Conservation (phyloP, 108 stramenopile species). For the Skeletonema tropicum region DNA sequence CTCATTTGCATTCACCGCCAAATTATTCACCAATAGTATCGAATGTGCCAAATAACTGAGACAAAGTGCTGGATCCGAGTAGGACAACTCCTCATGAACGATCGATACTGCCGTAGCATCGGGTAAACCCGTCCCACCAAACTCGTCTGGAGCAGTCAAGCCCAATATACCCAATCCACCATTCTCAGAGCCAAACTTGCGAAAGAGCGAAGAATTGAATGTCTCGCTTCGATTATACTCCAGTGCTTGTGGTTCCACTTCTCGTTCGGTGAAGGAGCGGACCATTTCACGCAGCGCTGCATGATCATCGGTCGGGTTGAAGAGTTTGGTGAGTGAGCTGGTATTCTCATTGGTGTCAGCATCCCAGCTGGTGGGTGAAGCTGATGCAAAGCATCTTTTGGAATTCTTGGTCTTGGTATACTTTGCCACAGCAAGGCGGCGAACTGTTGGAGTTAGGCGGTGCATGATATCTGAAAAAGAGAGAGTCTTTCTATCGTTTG, state of each 20-base stretch:
- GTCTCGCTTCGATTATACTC: slow-evolving; percentile 85
- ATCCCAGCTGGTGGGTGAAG: slow-evolving; percentile 1
- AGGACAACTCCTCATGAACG: slow-evolving; percentile 90
- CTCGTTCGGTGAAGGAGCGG: slow-evolving; percentile 70
- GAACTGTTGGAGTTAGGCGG: background rate
- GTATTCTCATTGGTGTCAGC: background rate
- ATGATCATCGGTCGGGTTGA: slow-evolving; percentile 95
- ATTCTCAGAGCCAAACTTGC: slow-evolving; percentile 70
- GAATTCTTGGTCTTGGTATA: background rate
- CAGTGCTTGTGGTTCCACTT: slow-evolving; percentile 94
- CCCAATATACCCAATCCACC: slow-evolving; percentile 92
- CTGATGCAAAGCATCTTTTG: slow-evolving; percentile 20
- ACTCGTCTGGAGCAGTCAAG: slow-evolving; percentile 89
- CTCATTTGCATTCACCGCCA: slow-evolving; percentile 81
- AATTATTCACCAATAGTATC: slow-evolving; percentile 86
- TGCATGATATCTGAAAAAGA: too few relatives aligned
- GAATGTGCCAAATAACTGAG: slow-evolving; percentile 96
- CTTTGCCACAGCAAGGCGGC: slow-evolving; percentile 1
- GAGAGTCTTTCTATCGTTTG: too few relatives aligned
- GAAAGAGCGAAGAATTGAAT: slow-evolving; percentile 90
- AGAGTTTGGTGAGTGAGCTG: slow-evolving; percentile 41
- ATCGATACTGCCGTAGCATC: slow-evolving; percentile 87
- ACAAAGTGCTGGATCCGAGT: slow-evolving; percentile 97
- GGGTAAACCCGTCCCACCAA: slow-evolving; percentile 87
- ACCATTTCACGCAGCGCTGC: slow-evolving; percentile 87